Evolutionary conservation across 176 grass and related monocot species (phyloP).

Genomic region (Triticum dicoccoides): DNA sequence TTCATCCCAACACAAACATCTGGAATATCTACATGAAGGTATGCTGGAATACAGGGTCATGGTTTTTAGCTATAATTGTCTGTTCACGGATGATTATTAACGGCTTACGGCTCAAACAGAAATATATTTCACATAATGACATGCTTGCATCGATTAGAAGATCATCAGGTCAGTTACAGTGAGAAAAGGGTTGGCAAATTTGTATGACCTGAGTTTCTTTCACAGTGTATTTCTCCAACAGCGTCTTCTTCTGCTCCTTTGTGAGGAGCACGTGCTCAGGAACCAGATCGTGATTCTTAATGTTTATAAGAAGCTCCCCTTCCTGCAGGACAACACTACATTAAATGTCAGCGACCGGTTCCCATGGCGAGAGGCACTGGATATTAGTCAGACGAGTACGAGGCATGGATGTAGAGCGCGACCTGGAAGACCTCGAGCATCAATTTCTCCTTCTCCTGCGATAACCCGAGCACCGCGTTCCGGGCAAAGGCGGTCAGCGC

Average conservation of each 20-base stretch:
- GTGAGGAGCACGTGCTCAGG: slow-evolving; percentile 72
- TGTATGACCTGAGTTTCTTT: slow-evolving; percentile 67
- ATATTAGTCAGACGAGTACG: neutral
- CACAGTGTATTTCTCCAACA: slow-evolving; percentile 73
- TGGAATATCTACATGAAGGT: neutral
- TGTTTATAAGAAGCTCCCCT: slow-evolving; percentile 88
- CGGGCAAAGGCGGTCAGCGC: slow-evolving; percentile 68
- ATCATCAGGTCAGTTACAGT: neutral
- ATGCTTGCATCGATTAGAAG: neutral
- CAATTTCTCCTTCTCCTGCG: slow-evolving; percentile 52
- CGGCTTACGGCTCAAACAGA: neutral
- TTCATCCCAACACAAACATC: neutral
- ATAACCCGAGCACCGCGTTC: slow-evolving; percentile 43
- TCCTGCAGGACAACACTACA: slow-evolving; percentile 37
- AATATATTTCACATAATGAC: neutral
- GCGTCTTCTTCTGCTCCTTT: slow-evolving; percentile 57
- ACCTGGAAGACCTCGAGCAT: slow-evolving; percentile 86
- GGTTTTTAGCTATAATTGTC: neutral
- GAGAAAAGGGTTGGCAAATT: neutral
- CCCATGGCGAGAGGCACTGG: neutral
- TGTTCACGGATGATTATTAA: neutral
- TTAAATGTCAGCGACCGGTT: neutral
- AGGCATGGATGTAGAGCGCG: neutral
- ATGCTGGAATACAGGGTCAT: neutral
- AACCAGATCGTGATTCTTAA: slow-evolving; percentile 72